Evolutionary conservation across 129 eudicot species (phyloP).

Genomic region (Silybum marianum): DNA sequence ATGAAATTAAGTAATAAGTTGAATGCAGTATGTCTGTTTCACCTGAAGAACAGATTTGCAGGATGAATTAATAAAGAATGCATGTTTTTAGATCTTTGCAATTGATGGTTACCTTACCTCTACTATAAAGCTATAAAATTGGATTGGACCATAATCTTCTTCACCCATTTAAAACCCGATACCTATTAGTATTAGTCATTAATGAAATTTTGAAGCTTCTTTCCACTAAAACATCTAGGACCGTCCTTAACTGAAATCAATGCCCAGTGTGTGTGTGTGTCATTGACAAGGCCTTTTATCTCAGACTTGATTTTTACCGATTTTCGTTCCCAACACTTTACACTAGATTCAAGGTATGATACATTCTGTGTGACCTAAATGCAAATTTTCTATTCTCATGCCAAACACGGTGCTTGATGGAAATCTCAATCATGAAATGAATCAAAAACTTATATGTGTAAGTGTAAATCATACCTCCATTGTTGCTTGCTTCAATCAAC

Average conservation of each 20-base stretch:
- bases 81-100: neutral
- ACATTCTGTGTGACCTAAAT: neutral
- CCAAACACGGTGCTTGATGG: neutral
- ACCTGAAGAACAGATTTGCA: constrained; percentile 10
- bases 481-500: neutral
- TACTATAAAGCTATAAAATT: neutral
- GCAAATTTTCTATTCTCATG: neutral
- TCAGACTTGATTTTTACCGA: too few species aligned
- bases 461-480: neutral
- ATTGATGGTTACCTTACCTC: neutral
- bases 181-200: neutral
- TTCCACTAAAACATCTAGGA: too few species aligned
- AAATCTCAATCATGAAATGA: too few species aligned
- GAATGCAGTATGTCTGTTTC: constrained; percentile 13
- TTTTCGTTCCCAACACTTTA: neutral
- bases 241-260: neutral
- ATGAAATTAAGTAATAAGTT: neutral
- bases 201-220: neutral
- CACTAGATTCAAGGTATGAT: neutral
- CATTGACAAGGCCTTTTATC: too few species aligned
- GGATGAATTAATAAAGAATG: constrained; percentile 1
- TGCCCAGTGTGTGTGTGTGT: too few species aligned
- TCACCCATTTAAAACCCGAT: neutral
- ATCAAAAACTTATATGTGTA: neutral
- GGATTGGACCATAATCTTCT: neutral